A percentile compares a stretch with the other conserved stretches of the same genome.
These are phyloP conservation scores for Glaciozyma martinii DNA, from an alignment of 768 basidiomycete species.

Conservation along the genomic window DNA sequence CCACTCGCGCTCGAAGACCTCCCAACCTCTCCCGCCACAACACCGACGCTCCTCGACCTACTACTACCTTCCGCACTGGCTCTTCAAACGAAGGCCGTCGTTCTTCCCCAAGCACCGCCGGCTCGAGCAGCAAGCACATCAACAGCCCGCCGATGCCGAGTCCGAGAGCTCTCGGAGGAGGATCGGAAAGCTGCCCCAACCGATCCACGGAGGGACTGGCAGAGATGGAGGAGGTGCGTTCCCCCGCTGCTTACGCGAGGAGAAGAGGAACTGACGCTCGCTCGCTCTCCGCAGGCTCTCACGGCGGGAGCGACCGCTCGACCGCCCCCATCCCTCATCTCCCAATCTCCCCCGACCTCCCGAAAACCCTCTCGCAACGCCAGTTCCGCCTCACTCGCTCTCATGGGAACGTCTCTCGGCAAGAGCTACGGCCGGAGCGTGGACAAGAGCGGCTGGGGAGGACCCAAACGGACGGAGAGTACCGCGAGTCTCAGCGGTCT, in stretches of 20 bases:
- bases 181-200: neutral
- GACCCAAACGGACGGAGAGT: constrained; percentile 9
- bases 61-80: neutral
- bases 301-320: neutral
- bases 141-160: neutral
- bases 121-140: neutral
- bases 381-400: constrained; percentile 27
- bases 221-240: neutral
- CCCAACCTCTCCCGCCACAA: neutral
- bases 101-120: too few species aligned
- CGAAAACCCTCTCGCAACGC: constrained; percentile 1
- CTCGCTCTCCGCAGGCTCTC: neutral
- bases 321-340: neutral
- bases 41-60: neutral
- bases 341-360: neutral
- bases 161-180: neutral
- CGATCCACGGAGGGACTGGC: neutral
- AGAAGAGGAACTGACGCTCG: neutral
- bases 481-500: constrained; percentile 16
- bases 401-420: constrained; percentile 20
- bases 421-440: neutral
- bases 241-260: neutral
- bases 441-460: neutral
- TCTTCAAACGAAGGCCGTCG: too few species aligned
- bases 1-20: neutral